A percentile compares a stretch with the other conserved stretches of the same genome.
Conservation (phyloP, 306 rosid species). For the Ormosia emarginata region DNA sequence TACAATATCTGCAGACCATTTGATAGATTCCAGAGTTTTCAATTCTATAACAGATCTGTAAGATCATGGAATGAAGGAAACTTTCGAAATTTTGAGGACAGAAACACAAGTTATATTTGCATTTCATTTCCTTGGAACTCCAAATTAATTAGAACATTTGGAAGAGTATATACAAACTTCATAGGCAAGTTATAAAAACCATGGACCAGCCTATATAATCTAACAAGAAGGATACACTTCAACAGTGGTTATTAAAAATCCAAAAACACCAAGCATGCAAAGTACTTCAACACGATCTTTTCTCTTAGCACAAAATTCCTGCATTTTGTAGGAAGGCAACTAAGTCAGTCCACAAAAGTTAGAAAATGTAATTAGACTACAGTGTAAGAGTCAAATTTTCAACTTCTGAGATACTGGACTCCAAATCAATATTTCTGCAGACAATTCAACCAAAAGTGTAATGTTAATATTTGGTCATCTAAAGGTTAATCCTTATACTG, state of each 20-base stretch:
- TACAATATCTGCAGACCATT: constrained; percentile 55
- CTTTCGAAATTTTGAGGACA: background rate
- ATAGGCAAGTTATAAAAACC: background rate
- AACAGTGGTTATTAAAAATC: constrained; percentile 42
- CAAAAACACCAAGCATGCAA: constrained; percentile 60
- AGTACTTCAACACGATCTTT: constrained; percentile 61
- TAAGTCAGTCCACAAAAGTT: background rate
- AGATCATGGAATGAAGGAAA: constrained; percentile 26
- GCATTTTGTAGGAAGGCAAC: constrained; percentile 23
- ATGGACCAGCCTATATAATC: background rate
- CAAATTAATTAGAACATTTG: background rate
- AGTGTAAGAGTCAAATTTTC: background rate
- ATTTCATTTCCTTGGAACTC: background rate
- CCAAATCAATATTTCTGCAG: background rate
- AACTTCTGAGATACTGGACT: background rate
- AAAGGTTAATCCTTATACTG: background rate
- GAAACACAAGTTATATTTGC: background rate
- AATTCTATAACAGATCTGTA: constrained; percentile 51
- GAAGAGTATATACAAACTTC: background rate
- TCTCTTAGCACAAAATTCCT: constrained; percentile 69
- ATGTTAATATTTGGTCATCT: too few species aligned
- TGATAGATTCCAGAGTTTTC: constrained; percentile 47
- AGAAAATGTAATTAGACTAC: background rate
- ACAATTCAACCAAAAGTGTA: background rate
- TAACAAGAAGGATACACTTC: constrained; percentile 54